Percentiles rank a stretch among this genome's conserved stretches.
These are phyloP conservation scores for Castanopsis chinensis DNA, from an alignment of 306 rosid species.

Conservation along the genomic window DNA sequence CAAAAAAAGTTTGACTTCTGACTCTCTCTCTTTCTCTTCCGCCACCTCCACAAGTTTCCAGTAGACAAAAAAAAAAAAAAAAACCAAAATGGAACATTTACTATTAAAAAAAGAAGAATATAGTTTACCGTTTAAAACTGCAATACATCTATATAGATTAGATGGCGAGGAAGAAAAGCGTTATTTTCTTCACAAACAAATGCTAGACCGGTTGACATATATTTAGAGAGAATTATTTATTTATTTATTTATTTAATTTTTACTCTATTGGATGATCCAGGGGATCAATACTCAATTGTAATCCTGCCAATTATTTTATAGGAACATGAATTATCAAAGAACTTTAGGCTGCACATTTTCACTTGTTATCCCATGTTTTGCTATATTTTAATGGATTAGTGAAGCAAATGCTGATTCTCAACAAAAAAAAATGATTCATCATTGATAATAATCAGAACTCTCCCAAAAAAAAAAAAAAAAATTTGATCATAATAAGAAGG, in stretches of 20 bases:
- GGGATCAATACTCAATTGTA: background rate
- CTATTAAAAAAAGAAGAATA: too few relatives aligned
- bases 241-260: background rate
- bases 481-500: too few relatives aligned
- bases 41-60: too few relatives aligned
- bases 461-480: background rate
- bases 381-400: background rate
- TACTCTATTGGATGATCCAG: constrained; percentile 1
- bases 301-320: background rate
- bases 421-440: background rate
- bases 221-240: background rate
- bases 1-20: too few relatives aligned
- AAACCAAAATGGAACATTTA: too few relatives aligned
- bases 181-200: background rate
- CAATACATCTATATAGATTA: background rate
- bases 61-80: too few relatives aligned
- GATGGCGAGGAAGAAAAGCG: background rate
- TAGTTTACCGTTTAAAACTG: too few relatives aligned
- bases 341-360: background rate
- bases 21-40: too few relatives aligned
- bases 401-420: constrained; percentile 6
- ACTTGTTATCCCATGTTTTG: background rate
- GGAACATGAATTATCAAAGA: constrained; percentile 20
- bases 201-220: background rate
- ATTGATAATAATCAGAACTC: background rate